Conservation (phyloP, 108 stramenopile genomes). For the Nitzschia palea region DNA sequence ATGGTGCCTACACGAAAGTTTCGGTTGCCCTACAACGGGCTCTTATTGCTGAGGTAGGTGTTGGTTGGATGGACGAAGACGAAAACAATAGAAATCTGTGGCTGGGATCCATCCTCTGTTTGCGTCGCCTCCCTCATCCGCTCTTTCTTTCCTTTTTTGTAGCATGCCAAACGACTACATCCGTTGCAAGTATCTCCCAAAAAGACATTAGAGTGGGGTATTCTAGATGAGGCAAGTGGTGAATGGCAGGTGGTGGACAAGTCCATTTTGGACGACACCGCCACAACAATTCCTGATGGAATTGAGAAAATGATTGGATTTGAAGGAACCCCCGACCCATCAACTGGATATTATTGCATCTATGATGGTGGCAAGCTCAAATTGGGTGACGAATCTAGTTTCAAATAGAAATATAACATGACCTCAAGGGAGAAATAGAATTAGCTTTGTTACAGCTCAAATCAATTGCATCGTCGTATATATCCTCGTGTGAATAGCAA, state of each 20-base stretch:
- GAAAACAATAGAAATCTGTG: not conserved
- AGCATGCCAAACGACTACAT: constrained; percentile 71
- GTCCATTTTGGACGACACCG: constrained; percentile 28
- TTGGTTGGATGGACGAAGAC: too few relatives aligned
- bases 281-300: constrained; percentile 31
- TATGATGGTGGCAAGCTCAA: constrained; percentile 60
- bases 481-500: too few relatives aligned
- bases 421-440: too few relatives aligned
- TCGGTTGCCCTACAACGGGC: constrained; percentile 72
- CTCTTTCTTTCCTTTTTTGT: not conserved
- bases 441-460: too few relatives aligned
- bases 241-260: constrained; percentile 70
- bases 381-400: constrained; percentile 21
- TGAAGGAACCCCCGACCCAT: constrained; percentile 64
- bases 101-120: not conserved
- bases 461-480: too few relatives aligned
- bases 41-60: constrained; percentile 73
- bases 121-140: not conserved
- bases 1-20: constrained; percentile 38
- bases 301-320: constrained; percentile 83
- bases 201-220: constrained; percentile 69
- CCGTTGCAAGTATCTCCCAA: constrained; percentile 67
- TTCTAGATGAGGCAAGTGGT: constrained; percentile 25
- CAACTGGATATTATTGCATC: constrained; percentile 68
- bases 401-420: constrained; percentile 3